These are phyloP conservation scores for Anthoceros angustus DNA, from an alignment of 225 moss, liverwort and hornwort genomes.

Conservation along the genomic window DNA sequence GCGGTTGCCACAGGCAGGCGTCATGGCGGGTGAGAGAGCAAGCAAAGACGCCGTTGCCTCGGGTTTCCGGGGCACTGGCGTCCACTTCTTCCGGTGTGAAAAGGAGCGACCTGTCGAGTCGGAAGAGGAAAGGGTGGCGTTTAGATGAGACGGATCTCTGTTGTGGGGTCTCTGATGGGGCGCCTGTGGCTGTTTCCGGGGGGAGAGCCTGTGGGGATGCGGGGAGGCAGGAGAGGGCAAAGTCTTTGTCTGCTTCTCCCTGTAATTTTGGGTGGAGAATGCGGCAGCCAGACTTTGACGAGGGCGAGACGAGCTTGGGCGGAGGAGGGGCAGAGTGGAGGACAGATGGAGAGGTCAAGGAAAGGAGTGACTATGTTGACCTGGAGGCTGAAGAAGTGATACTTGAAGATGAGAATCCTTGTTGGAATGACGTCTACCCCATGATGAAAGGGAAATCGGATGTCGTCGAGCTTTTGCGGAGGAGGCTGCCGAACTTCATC, in stretches of 20 bases:
- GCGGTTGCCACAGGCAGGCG: no score
- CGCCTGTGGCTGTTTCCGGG: no score
- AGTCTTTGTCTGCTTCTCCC: background rate
- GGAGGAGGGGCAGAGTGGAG: background rate
- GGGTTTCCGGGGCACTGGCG: no score
- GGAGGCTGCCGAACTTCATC: slow-evolving; percentile 28
- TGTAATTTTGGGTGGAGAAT: background rate
- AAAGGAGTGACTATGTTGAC: background rate
- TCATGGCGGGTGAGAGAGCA: no score
- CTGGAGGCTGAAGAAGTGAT: background rate
- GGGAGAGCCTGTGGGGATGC: background rate
- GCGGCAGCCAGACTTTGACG: background rate
- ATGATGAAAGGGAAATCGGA: background rate
- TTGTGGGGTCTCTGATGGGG: no score
- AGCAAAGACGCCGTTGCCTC: no score
- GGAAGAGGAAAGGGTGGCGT: no score
- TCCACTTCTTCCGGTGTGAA: no score
- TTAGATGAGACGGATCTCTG: no score
- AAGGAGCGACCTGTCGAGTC: no score
- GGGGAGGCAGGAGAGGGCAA: background rate
- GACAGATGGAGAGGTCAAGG: background rate
- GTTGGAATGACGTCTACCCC: background rate
- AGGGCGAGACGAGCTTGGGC: background rate
- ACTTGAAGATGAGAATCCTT: background rate
- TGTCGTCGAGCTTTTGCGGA: slow-evolving; percentile 11